These are phyloP conservation scores for Ceratonia siliqua DNA, from an alignment of 306 rosid genomes.

Conservation along the genomic window DNA sequence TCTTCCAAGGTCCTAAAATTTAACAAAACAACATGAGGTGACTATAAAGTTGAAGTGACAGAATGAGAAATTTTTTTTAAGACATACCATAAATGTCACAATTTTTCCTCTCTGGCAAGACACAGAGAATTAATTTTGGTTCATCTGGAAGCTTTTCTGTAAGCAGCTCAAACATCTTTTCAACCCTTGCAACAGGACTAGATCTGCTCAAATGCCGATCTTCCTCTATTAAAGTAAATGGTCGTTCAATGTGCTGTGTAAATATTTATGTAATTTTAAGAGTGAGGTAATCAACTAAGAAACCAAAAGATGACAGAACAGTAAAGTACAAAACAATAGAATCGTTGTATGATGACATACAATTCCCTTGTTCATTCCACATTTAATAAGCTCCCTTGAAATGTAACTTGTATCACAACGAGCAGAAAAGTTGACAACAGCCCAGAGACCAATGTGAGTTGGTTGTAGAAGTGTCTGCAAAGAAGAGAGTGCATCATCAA, in stretches of 20 bases:
- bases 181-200: slow-evolving; percentile 76
- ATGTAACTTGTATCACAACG: slow-evolving; percentile 79
- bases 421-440: slow-evolving; percentile 89
- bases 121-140: slow-evolving; percentile 80
- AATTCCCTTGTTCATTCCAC: slow-evolving; percentile 89
- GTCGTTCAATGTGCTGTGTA: slow-evolving; percentile 77
- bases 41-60: slow-evolving; percentile 7
- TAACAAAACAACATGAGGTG: slow-evolving; percentile 19
- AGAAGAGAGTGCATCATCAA: slow-evolving; percentile 31
- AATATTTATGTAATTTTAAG: slow-evolving; percentile 29
- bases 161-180: slow-evolving; percentile 73
- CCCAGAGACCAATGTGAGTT: slow-evolving; percentile 60
- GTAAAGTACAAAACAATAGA: slow-evolving; percentile 7
- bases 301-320: slow-evolving; percentile 30
- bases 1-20: slow-evolving; percentile 91
- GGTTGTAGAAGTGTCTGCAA: slow-evolving; percentile 67
- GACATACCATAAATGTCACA: slow-evolving; percentile 76
- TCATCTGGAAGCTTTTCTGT: slow-evolving; percentile 48
- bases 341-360: slow-evolving; percentile 47
- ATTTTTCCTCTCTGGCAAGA: slow-evolving; percentile 80
- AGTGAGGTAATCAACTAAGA: slow-evolving; percentile 27
- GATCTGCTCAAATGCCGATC: slow-evolving; percentile 59
- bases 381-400: slow-evolving; percentile 90
- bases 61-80: background rate
- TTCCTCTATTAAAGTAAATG: slow-evolving; percentile 77